phyloP scores from a whole-genome alignment of 2,329 filamentous ascomycete species.

The Ilyonectria robusta region DNA sequence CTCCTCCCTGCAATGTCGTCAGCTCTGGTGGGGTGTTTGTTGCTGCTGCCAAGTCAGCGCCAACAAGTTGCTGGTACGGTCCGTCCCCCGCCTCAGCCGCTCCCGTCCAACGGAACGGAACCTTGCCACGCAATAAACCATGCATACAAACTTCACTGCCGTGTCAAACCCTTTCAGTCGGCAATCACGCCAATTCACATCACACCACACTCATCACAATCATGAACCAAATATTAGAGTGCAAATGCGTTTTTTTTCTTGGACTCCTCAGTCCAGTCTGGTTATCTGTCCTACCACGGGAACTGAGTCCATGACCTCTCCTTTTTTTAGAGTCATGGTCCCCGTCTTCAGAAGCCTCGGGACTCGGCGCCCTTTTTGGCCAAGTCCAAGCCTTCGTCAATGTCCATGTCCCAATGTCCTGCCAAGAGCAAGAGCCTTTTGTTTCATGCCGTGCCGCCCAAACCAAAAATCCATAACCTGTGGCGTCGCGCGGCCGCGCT shows the following conservation, averaged over 20 bases:
- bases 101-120: neutral
- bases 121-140: neutral
- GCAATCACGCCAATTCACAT: neutral
- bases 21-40: too few relatives aligned
- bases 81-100: slow-evolving; percentile 1
- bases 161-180: neutral
- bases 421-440: slow-evolving; percentile 51
- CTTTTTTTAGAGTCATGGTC: slow-evolving; percentile 40
- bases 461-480: slow-evolving; percentile 56
- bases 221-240: slow-evolving; percentile 15
- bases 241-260: slow-evolving; percentile 49
- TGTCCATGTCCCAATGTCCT: slow-evolving; percentile 50
- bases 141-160: neutral
- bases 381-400: slow-evolving; percentile 47
- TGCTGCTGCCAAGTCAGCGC: neutral
- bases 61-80: neutral
- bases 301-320: slow-evolving; percentile 44
- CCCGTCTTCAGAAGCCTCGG: slow-evolving; percentile 48
- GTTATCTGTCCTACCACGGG: slow-evolving; percentile 53
- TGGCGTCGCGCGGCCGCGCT: slow-evolving; percentile 55
- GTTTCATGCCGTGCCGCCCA: slow-evolving; percentile 52
- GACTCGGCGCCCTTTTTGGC: slow-evolving; percentile 43
- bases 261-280: slow-evolving; percentile 53
- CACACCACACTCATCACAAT: neutral
- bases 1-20: neutral